A percentile compares a stretch with the other conserved stretches of the same genome.
phyloP scores from a whole-genome alignment of 371 early-diverging fungal genomes.

The Mortierella polycephala region DNA sequence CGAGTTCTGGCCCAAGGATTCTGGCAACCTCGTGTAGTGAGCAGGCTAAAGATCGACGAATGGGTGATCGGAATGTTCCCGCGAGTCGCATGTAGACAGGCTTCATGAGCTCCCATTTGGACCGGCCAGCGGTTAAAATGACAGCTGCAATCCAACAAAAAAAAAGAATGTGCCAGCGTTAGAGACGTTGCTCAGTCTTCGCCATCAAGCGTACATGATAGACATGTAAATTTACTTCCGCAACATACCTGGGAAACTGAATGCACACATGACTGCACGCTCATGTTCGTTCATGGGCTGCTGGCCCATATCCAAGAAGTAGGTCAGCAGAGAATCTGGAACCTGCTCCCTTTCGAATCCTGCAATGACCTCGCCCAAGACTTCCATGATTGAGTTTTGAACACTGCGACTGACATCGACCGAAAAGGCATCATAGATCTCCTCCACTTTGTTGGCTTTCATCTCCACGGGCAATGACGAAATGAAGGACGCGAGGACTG shows the following conservation, averaged over 20 bases:
- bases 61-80: slow-evolving; percentile 43
- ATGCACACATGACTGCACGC: slow-evolving; percentile 69
- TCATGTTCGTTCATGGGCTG: slow-evolving; percentile 61
- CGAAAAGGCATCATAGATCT: slow-evolving; percentile 60
- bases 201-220: background rate
- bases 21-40: slow-evolving; percentile 70
- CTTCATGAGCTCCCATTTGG: slow-evolving; percentile 59
- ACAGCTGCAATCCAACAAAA: slow-evolving; percentile 53
- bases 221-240: background rate
- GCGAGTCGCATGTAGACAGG: slow-evolving; percentile 50
- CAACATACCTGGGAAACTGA: slow-evolving; percentile 64
- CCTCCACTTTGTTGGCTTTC: slow-evolving; percentile 54
- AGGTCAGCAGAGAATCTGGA: slow-evolving; percentile 59
- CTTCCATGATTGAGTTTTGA: slow-evolving; percentile 66
- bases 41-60: slow-evolving; percentile 67
- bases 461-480: slow-evolving; percentile 59
- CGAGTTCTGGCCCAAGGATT: slow-evolving; percentile 67
- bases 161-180: background rate
- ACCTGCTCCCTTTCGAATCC: slow-evolving; percentile 60
- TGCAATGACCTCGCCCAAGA: slow-evolving; percentile 68
- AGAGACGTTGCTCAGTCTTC: background rate
- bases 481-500: slow-evolving; percentile 61
- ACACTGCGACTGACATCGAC: slow-evolving; percentile 70
- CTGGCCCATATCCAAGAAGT: slow-evolving; percentile 45
- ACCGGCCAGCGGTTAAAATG: slow-evolving; percentile 68